These are phyloP conservation scores for Aquilaria malaccensis DNA, from an alignment of 345 rosid species.

Conservation along the genomic window DNA sequence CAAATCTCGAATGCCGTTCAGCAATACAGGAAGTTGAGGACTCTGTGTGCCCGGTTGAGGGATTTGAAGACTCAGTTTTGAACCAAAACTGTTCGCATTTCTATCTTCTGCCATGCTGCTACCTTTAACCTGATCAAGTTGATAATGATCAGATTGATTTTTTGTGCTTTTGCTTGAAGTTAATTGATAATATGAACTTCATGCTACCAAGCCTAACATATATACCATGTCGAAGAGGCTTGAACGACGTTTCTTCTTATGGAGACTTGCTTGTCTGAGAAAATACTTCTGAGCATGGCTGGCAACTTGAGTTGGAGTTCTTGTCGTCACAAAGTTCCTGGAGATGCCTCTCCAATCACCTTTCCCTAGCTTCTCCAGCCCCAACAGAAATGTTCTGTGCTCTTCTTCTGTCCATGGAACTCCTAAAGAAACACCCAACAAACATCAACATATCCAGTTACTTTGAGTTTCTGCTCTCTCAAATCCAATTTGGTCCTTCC, in stretches of 20 bases:
- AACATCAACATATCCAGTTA: too few species aligned
- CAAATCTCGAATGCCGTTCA: constrained; percentile 4
- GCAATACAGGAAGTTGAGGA: neutral
- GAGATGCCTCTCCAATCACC: constrained; percentile 83
- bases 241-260: constrained; percentile 54
- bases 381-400: constrained; percentile 40
- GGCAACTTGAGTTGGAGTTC: constrained; percentile 75
- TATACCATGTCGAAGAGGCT: constrained; percentile 57
- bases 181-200: too few species aligned
- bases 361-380: constrained; percentile 58
- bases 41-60: neutral
- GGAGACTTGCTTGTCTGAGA: constrained; percentile 39
- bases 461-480: too few species aligned
- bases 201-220: neutral
- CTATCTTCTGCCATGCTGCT: neutral
- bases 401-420: constrained; percentile 74
- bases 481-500: too few species aligned
- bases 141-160: neutral
- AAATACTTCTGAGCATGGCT: constrained; percentile 74
- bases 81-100: constrained; percentile 4
- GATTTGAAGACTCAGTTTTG: constrained; percentile 4
- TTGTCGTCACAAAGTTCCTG: constrained; percentile 44
- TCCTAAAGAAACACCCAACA: constrained; percentile 23
- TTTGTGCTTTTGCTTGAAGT: too few species aligned
- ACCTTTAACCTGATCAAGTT: constrained; percentile 17